These are phyloP conservation scores for Dioscorea alata DNA, from an alignment of 106 monocot species.

Conservation along the genomic window DNA sequence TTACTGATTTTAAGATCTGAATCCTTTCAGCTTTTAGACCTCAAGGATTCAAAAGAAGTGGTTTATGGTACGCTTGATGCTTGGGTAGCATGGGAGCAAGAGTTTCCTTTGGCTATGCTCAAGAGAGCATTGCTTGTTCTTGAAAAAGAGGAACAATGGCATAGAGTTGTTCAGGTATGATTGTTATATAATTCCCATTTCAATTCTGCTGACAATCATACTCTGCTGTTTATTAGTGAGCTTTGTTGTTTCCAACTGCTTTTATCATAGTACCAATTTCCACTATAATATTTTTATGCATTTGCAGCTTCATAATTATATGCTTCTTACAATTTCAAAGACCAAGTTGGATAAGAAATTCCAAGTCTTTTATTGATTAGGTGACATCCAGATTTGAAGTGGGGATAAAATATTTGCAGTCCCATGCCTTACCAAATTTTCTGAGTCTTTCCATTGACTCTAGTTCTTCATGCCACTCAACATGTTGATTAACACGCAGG, in stretches of 20 bases:
- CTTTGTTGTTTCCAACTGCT: neutral
- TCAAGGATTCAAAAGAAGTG: slow-evolving; percentile 84
- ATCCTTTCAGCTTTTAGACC: slow-evolving; percentile 58
- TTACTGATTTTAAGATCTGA: neutral
- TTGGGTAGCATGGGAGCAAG: slow-evolving; percentile 92
- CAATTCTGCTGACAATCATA: too few species aligned
- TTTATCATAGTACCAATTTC: neutral
- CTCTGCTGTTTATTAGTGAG: neutral
- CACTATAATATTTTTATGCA: neutral
- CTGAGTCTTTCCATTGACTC: too few species aligned
- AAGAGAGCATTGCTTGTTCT: slow-evolving; percentile 70
- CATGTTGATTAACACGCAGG: too few species aligned
- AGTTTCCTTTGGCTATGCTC: slow-evolving; percentile 62
- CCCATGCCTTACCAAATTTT: too few species aligned
- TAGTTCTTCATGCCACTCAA: too few species aligned
- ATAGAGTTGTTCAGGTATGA: slow-evolving; percentile 81
- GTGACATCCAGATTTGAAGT: too few species aligned
- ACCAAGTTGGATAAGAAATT: too few species aligned
- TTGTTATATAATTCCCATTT: neutral
- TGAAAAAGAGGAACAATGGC: slow-evolving; percentile 87
- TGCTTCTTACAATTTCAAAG: too few species aligned
- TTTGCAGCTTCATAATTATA: too few species aligned
- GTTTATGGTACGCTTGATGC: slow-evolving; percentile 95
- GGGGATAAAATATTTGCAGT: too few species aligned
- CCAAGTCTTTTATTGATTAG: too few species aligned